These are phyloP conservation scores for Lithohypha guttulata DNA, from an alignment of 2,329 filamentous ascomycete species.

Conservation along the genomic window DNA sequence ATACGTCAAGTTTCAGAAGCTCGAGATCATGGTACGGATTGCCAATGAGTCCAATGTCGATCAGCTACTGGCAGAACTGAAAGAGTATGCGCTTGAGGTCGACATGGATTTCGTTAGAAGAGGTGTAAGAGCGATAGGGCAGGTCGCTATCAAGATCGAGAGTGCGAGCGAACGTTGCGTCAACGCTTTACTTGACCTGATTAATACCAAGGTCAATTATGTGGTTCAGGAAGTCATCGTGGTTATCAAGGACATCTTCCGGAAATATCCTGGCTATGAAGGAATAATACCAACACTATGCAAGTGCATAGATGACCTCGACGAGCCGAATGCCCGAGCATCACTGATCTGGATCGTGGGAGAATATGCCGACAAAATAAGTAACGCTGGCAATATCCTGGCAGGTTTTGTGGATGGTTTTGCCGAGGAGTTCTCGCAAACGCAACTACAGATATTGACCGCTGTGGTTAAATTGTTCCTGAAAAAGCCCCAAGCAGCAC, in stretches of 20 bases:
- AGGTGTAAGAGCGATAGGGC: conserved; percentile 90
- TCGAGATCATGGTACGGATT: conserved; percentile 99
- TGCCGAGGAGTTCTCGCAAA: conserved; percentile 94
- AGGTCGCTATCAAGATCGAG: conserved; percentile 98
- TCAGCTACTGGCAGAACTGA: conserved; percentile 83
- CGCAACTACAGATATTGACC: conserved; percentile 94
- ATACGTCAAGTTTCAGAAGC: conserved; percentile 93
- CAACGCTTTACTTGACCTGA: conserved; percentile 82
- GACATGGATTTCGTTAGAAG: conserved; percentile 98
- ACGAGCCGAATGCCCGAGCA: conserved; percentile 82
- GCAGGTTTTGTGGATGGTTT: conserved; percentile 86
- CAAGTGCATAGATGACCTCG: conserved; percentile 90
- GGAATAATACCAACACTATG: conserved; percentile 95
- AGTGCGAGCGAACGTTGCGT: conserved; percentile 90
- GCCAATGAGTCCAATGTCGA: conserved; percentile 95
- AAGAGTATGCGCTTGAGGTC: conserved; percentile 94
- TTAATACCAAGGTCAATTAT: conserved; percentile 97
- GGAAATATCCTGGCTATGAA: conserved; percentile 95
- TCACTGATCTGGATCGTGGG: conserved; percentile 98
- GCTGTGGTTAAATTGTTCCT: conserved; percentile 95
- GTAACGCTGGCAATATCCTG: conserved; percentile 91
- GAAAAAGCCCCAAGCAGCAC: conserved; percentile 88
- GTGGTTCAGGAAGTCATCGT: conserved; percentile 97
- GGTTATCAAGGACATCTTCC: conserved; percentile 98
- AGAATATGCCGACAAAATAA: conserved; percentile 98